phyloP scores from a whole-genome alignment of 75 land plant genomes.

The Picea sitchensis region DNA sequence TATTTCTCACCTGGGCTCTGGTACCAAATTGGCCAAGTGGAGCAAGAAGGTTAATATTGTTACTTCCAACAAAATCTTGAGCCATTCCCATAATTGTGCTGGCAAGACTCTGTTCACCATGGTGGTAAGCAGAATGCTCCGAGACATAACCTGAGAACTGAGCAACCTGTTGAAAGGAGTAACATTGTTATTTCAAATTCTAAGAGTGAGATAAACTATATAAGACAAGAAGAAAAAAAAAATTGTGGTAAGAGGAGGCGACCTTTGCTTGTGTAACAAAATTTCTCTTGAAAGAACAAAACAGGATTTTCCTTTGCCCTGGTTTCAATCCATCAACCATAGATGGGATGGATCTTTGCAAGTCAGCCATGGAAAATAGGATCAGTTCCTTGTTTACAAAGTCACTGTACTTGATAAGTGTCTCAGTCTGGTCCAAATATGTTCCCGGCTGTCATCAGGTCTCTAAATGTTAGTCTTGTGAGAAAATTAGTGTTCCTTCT shows the following conservation, averaged over 20 bases:
- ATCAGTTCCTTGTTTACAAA: conserved; percentile 97
- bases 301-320: conserved; percentile 93
- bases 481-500: neutral
- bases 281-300: conserved; percentile 89
- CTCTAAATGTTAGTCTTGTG: neutral
- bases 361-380: conserved; percentile 87
- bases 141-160: conserved; percentile 99
- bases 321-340: conserved; percentile 98
- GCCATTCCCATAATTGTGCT: conserved; percentile 99
- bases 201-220: neutral
- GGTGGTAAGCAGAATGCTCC: conserved; percentile 99
- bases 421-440: conserved; percentile 75
- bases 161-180: conserved; percentile 51
- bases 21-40: conserved; percentile 97
- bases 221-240: neutral
- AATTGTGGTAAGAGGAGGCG: neutral
- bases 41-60: conserved; percentile 86
- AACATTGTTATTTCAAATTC: neutral
- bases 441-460: conserved; percentile 71
- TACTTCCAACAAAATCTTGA: conserved; percentile 95
- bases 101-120: conserved; percentile 95
- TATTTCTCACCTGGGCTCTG: conserved; percentile 48
- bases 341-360: conserved; percentile 92
- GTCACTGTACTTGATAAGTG: conserved; percentile 80
- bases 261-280: conserved; percentile 89